These are phyloP conservation scores for Reutealis trisperma DNA, from an alignment of 345 rosid genomes.

Conservation along the genomic window DNA sequence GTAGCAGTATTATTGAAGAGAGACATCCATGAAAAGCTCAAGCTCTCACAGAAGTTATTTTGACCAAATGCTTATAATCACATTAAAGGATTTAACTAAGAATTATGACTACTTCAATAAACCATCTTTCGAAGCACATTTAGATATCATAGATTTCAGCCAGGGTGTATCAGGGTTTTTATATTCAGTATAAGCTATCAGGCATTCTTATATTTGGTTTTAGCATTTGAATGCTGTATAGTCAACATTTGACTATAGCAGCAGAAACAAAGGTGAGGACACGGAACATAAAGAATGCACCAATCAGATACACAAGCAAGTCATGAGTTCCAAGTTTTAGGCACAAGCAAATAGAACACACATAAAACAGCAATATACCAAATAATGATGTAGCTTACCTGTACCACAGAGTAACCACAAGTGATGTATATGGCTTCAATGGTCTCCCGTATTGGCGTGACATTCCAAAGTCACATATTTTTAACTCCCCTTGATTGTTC, in stretches of 20 bases:
- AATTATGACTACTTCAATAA: background rate
- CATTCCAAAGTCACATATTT: slow-evolving; percentile 88
- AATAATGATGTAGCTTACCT: slow-evolving; percentile 46
- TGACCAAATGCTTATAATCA: background rate
- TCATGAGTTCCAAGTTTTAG: too few species aligned
- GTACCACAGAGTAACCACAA: slow-evolving; percentile 83
- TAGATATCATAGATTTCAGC: background rate
- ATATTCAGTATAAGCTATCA: background rate
- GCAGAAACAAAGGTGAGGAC: background rate
- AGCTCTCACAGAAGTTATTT: background rate
- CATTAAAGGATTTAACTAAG: too few species aligned
- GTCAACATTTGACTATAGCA: background rate
- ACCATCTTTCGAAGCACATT: background rate
- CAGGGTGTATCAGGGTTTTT: background rate
- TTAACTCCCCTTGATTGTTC: slow-evolving; percentile 75
- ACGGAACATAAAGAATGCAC: background rate
- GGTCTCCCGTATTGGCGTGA: slow-evolving; percentile 86
- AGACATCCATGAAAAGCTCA: background rate
- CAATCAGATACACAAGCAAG: background rate
- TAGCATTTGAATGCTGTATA: background rate
- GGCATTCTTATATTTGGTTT: background rate
- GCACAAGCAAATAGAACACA: background rate
- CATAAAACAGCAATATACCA: background rate
- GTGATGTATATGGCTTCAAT: slow-evolving; percentile 73
- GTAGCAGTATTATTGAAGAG: too few species aligned